Percentiles rank a stretch among this genome's conserved stretches.
These are phyloP conservation scores for Trichothecium sympodiale DNA, from an alignment of 2,329 filamentous ascomycete species.

Conservation along the genomic window DNA sequence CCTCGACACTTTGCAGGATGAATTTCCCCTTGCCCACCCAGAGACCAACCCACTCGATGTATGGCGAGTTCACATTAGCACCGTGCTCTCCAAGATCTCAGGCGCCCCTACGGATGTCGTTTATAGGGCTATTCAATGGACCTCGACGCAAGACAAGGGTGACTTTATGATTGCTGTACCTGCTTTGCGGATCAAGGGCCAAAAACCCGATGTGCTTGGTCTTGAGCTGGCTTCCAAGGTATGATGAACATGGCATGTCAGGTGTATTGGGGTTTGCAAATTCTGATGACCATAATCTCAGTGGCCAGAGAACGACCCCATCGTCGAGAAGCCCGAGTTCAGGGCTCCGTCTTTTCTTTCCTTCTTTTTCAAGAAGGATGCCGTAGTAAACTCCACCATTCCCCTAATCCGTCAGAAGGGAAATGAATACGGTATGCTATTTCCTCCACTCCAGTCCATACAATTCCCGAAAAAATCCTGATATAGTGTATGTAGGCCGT, in stretches of 20 bases:
- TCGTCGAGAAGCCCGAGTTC: slow-evolving; percentile 59
- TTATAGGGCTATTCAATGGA: slow-evolving; percentile 69
- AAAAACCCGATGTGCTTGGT: slow-evolving; percentile 52
- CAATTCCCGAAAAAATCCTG: too few relatives aligned
- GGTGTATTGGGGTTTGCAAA: slow-evolving; percentile 1
- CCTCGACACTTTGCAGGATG: slow-evolving; percentile 7
- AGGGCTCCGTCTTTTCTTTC: slow-evolving; percentile 47
- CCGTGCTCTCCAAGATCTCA: slow-evolving; percentile 55
- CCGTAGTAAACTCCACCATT: slow-evolving; percentile 54
- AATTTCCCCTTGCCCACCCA: slow-evolving; percentile 49
- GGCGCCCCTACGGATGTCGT: slow-evolving; percentile 61
- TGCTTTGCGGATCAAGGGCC: slow-evolving; percentile 66
- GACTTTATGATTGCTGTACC: slow-evolving; percentile 71
- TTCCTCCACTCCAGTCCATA: too few relatives aligned
- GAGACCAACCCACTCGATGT: slow-evolving; percentile 67
- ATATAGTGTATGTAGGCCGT: slow-evolving; percentile 37
- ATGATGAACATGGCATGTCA: slow-evolving; percentile 4
- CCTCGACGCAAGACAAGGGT: slow-evolving; percentile 67
- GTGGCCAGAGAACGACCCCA: slow-evolving; percentile 64
- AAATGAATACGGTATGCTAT: slow-evolving; percentile 33
- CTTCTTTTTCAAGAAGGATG: slow-evolving; percentile 68
- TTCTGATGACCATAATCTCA: slow-evolving; percentile 17
- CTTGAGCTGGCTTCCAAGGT: slow-evolving; percentile 53
- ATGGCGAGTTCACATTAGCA: slow-evolving; percentile 66
- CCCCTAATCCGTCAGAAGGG: slow-evolving; percentile 57